A percentile compares a stretch with the other conserved stretches of the same genome.
Evolutionary conservation across 225 moss, liverwort and hornwort species (phyloP).

Genomic region (Lunularia cruciata): DNA sequence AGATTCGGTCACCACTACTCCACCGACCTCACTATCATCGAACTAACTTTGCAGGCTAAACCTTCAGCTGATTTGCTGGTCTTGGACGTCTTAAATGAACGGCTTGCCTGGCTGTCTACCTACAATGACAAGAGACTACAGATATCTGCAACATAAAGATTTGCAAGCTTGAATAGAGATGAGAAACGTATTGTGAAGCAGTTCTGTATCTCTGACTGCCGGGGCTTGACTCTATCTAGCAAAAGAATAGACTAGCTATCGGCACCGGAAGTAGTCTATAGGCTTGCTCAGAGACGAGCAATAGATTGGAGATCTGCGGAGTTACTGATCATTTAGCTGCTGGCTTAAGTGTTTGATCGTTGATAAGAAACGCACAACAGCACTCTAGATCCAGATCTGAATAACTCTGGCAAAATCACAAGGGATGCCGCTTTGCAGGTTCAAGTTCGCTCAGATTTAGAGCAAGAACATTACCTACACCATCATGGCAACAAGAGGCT

Average conservation of each 20-base stretch:
- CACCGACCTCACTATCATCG: background rate
- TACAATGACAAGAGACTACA: background rate
- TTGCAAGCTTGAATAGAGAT: background rate
- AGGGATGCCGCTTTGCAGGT: background rate
- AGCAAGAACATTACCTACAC: constrained; percentile 11
- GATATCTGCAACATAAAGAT: constrained; percentile 4
- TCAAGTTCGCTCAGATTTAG: constrained; percentile 4
- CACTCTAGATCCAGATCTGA: background rate
- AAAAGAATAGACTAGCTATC: constrained; percentile 3
- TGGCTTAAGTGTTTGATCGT: constrained; percentile 5
- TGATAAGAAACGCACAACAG: background rate
- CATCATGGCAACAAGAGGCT: background rate
- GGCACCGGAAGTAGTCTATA: background rate
- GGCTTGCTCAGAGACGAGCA: background rate
- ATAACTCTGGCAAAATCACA: background rate
- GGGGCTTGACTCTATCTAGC: background rate
- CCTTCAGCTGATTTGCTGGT: background rate
- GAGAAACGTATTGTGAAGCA: background rate
- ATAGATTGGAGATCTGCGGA: background rate
- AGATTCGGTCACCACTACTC: constrained; percentile 2
- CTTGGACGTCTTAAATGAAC: background rate
- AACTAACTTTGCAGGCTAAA: constrained; percentile 6
- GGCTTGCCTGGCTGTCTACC: background rate
- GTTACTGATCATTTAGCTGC: constrained; percentile 2
- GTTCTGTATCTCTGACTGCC: background rate